A percentile compares a stretch with the other conserved stretches of the same genome.
phyloP scores from a whole-genome alignment of 345 rosid species.

The Boechera stricta region DNA sequence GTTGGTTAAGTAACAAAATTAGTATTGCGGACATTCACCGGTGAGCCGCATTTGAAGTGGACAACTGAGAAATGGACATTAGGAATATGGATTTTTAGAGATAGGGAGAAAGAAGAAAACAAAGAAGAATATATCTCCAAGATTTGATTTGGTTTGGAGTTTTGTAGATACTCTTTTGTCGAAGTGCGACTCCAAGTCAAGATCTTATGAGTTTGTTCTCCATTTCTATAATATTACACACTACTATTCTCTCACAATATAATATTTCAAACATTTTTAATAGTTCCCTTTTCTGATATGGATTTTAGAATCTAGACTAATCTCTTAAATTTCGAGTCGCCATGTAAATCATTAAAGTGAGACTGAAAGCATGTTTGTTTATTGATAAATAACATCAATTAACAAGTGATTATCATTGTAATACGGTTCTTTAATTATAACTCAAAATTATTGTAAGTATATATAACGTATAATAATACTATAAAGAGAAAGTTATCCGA shows the following conservation, averaged over 20 bases:
- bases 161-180: slow-evolving; percentile 29
- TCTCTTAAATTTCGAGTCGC: background rate
- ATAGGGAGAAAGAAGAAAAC: slow-evolving; percentile 31
- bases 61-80: slow-evolving; percentile 25
- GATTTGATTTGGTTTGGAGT: slow-evolving; percentile 38
- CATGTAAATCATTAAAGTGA: background rate
- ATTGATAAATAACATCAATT: background rate
- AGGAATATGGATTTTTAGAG: slow-evolving; percentile 19
- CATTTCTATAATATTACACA: slow-evolving; percentile 23
- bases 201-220: slow-evolving; percentile 24
- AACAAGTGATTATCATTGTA: background rate
- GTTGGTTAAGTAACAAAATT: slow-evolving; percentile 1
- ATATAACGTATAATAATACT: slow-evolving; percentile 13
- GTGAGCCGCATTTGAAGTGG: slow-evolving; percentile 26
- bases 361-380: background rate
- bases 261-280: background rate
- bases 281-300: background rate
- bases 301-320: background rate
- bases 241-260: background rate
- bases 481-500: slow-evolving; percentile 31
- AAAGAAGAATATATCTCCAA: slow-evolving; percentile 42
- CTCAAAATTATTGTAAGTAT: slow-evolving; percentile 17
- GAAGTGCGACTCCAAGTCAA: slow-evolving; percentile 27
- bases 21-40: background rate
- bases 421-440: background rate